Evolutionary conservation across 805 yeast species (phyloP), one percentile per base, ranked within the genome.

Genomic region (Maudiozyma bulderi): DNA sequence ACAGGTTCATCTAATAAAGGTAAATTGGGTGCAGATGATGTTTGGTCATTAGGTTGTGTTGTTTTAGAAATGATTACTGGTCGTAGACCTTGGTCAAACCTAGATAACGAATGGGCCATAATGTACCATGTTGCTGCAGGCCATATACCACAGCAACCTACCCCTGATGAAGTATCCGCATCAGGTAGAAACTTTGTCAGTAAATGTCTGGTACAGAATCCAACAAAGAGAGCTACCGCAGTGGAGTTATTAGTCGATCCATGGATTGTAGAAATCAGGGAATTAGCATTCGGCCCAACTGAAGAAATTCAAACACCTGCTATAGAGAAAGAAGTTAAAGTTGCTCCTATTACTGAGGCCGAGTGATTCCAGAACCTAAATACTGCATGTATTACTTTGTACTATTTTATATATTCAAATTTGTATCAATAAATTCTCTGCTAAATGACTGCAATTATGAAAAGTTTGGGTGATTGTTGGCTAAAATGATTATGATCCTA

Each of bases 61-160:
- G 85, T 93, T 2, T 66, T 91, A 43, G 98, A 93, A 64, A 93
- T 93, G 98, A 87, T 91, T 1, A 90, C 98, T 0, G 99, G 99
- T 11, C 74, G 89, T 55, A 74, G 96, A 51, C 99, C 99, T 6
- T 93, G 99, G 99, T 85, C 95, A 13, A 86, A 88, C 65, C 72
- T 89, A 52, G 99, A 93, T 60, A 93, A 93, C 61, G 98, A 91
- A 62, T 93, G 95, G 95, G 96, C 98, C 1, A 86, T 93, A 46
- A 91, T 93, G 98, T 93, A 90, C 61, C 96, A 88, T 64, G 93
- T 93, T 60, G 98, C 97, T 0, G 95, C 95, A 2, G 96, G 96
- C 1, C 93, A 87, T 62, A 74, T 80, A 50, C 99, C 99, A 0
- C 88, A 79, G 57, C 72, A 91, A 47, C 99, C 99, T 5, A 65